A percentile compares a stretch with the other conserved stretches of the same genome.
These are phyloP conservation scores for Nakaseomyces bracarensis DNA, from an alignment of 1,139 yeast species.

Conservation along the genomic window DNA sequence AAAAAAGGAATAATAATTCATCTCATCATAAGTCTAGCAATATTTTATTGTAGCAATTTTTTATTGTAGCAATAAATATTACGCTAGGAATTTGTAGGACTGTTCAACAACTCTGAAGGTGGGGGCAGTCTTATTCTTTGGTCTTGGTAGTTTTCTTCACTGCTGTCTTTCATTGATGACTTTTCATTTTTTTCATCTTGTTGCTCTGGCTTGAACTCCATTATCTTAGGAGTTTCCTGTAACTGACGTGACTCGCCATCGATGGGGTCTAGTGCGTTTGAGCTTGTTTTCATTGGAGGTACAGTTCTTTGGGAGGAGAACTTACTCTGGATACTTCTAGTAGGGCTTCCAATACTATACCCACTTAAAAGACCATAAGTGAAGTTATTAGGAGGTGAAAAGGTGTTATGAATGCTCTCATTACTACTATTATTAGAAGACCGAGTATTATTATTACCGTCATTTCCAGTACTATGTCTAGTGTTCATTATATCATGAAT, in stretches of 20 bases:
- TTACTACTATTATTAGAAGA: conserved; percentile 6
- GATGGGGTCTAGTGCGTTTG: neutral
- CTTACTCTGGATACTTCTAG: conserved; percentile 2
- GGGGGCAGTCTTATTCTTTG: conserved; percentile 4
- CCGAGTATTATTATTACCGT: conserved; percentile 1
- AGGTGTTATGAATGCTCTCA: neutral
- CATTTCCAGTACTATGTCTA: neutral
- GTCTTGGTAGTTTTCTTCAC: neutral
- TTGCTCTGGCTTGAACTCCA: neutral
- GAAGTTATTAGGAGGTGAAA: conserved; percentile 1
- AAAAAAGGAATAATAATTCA: neutral
- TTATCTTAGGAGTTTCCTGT: neutral
- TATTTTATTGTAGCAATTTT: no score
- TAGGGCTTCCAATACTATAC: conserved; percentile 1
- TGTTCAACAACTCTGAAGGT: conserved; percentile 3
- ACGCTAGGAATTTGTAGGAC: neutral
- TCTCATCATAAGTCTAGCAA: no score
- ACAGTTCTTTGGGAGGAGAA: conserved; percentile 4
- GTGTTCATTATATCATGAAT: neutral
- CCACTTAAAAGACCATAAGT: conserved; percentile 5
- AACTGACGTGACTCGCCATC: neutral
- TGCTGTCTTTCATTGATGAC: neutral
- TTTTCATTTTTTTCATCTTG: neutral
- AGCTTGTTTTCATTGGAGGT: conserved; percentile 2
- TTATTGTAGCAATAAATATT: neutral